These are phyloP conservation scores for Rhipidocladum racemiflorum DNA, from an alignment of 176 grass and related monocot species.

Conservation along the genomic window DNA sequence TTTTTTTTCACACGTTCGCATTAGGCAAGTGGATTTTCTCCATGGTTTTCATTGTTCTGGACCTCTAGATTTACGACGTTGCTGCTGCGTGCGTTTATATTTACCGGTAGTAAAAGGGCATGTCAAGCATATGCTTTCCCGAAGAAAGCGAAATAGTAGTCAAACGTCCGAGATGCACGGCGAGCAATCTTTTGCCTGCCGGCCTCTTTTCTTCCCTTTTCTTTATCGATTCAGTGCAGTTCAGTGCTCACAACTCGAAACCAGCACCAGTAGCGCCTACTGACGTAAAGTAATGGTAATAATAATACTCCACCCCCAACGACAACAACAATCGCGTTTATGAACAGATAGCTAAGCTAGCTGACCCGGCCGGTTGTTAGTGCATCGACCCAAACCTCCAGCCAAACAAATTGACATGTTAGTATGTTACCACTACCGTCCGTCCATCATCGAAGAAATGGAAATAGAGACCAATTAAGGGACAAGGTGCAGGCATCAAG, in stretches of 20 bases:
- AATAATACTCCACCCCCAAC: not conserved
- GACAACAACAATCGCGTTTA: not conserved
- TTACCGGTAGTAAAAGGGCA: too few relatives aligned
- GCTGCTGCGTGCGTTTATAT: too few relatives aligned
- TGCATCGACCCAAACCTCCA: not conserved
- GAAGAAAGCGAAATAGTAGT: not conserved
- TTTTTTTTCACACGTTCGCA: too few relatives aligned
- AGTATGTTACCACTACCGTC: not conserved
- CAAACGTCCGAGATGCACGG: conserved; percentile 22
- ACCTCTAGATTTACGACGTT: too few relatives aligned
- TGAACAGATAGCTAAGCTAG: not conserved
- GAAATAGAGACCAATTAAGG: not conserved
- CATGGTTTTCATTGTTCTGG: too few relatives aligned
- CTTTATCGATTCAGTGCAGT: not conserved
- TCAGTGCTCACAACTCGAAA: not conserved
- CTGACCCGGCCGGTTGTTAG: not conserved
- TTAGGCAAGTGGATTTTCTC: too few relatives aligned
- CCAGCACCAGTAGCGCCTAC: not conserved
- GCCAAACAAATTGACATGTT: conserved; percentile 16
- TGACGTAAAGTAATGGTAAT: not conserved
- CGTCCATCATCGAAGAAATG: not conserved
- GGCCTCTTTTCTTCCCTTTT: too few relatives aligned
- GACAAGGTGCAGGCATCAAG: not conserved
- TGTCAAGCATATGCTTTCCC: too few relatives aligned
- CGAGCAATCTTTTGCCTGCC: not conserved